phyloP scores from a whole-genome alignment of 129 eudicot species.

The Solidago caesia region DNA sequence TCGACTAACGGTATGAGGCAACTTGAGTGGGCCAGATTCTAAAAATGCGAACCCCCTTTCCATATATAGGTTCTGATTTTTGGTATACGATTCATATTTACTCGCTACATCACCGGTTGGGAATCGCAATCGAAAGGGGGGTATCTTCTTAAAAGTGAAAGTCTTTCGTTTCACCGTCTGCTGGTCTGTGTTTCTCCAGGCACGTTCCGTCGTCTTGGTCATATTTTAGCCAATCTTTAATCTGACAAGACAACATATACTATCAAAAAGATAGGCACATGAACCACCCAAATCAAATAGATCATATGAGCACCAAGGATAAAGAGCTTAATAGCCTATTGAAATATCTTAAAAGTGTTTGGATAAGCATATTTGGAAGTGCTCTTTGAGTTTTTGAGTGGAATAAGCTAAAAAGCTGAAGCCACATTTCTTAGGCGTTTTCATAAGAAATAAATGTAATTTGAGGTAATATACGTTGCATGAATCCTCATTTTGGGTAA shows the following conservation, averaged over 20 bases:
- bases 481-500: too few species aligned
- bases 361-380: too few species aligned
- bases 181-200: background rate
- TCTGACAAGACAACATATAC: background rate
- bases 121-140: too few species aligned
- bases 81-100: background rate
- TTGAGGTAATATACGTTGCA: too few species aligned
- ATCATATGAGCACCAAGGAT: background rate
- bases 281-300: background rate
- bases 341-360: too few species aligned
- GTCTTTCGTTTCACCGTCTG: background rate
- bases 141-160: too few species aligned
- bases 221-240: background rate
- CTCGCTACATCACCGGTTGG: too few species aligned
- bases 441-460: too few species aligned
- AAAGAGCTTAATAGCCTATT: too few species aligned
- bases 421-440: too few species aligned
- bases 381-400: too few species aligned
- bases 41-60: constrained; percentile 5
- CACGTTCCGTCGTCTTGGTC: background rate
- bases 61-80: background rate
- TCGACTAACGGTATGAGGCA: background rate
- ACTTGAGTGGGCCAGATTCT: background rate
- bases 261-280: background rate
- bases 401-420: too few species aligned